phyloP scores from a whole-genome alignment of 352 stramenopile genomes.

The Achlya hypogyna region DNA sequence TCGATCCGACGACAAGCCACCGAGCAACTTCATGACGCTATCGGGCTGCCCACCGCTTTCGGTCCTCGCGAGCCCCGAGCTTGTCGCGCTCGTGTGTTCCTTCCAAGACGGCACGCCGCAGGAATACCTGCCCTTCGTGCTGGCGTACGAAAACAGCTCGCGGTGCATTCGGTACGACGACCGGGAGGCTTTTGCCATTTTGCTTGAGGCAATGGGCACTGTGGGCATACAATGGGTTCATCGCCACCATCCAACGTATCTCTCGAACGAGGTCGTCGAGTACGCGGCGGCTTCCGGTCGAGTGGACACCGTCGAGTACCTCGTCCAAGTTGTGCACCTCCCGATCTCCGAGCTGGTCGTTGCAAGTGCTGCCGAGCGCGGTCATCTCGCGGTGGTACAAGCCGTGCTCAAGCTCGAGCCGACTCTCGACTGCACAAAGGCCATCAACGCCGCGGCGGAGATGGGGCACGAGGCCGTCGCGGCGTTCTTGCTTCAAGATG shows the following conservation, averaged over 20 bases:
- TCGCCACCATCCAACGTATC: not conserved
- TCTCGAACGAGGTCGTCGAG: not conserved
- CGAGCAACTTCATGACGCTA: too few species aligned
- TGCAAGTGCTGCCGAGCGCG: too few species aligned
- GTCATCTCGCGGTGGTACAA: too few species aligned
- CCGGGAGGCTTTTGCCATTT: not conserved
- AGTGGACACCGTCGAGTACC: not conserved
- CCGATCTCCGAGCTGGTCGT: too few species aligned
- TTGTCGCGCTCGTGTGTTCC: not conserved
- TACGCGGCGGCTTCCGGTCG: not conserved
- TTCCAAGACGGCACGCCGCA: not conserved
- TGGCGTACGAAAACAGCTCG: not conserved
- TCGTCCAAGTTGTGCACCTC: not conserved
- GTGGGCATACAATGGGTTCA: not conserved
- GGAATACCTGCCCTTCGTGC: not conserved
- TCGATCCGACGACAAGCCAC: too few species aligned
- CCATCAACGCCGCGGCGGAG: too few species aligned
- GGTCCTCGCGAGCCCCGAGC: not conserved
- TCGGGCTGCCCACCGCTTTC: not conserved
- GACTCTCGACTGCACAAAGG: too few species aligned
- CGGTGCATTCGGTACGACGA: not conserved
- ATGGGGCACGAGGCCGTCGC: too few species aligned
- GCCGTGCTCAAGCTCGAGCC: too few species aligned
- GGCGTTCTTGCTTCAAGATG: too few species aligned
- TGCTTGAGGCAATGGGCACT: not conserved